Evolutionary conservation across 352 stramenopile genomes (phyloP).

Genomic region (Globisporangium carolinianum): DNA sequence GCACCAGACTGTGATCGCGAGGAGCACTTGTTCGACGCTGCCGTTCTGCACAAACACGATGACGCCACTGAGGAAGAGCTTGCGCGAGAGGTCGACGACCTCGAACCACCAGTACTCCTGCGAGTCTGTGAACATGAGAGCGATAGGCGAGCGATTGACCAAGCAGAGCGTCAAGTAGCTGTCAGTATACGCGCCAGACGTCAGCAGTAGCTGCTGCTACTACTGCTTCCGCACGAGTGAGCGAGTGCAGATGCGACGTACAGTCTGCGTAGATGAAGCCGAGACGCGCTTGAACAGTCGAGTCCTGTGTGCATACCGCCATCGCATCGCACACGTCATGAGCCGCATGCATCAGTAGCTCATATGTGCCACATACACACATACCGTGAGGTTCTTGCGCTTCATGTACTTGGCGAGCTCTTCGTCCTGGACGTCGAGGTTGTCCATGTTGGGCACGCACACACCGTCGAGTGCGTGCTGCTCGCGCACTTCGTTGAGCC

Average conservation of each 20-base stretch:
- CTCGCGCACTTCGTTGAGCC: slow-evolving; percentile 47
- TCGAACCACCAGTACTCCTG: slow-evolving; percentile 78
- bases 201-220: too few species aligned
- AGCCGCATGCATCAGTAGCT: neutral
- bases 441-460: slow-evolving; percentile 50
- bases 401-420: slow-evolving; percentile 73
- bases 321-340: neutral
- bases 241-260: slow-evolving; percentile 14
- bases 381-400: slow-evolving; percentile 57
- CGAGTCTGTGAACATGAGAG: slow-evolving; percentile 25
- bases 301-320: slow-evolving; percentile 30
- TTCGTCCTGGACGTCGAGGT: slow-evolving; percentile 46
- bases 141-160: neutral
- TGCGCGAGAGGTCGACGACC: slow-evolving; percentile 68
- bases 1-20: slow-evolving; percentile 60
- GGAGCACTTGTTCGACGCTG: slow-evolving; percentile 59
- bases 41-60: slow-evolving; percentile 72
- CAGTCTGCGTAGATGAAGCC: slow-evolving; percentile 80
- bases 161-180: neutral
- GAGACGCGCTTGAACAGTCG: slow-evolving; percentile 51
- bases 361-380: slow-evolving; percentile 1
- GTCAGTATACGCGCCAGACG: neutral
- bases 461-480: slow-evolving; percentile 39
- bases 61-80: slow-evolving; percentile 66
- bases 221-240: neutral